Evolutionary conservation across 805 yeast species (phyloP).

Genomic region (Yamadazyma nakazawae): DNA sequence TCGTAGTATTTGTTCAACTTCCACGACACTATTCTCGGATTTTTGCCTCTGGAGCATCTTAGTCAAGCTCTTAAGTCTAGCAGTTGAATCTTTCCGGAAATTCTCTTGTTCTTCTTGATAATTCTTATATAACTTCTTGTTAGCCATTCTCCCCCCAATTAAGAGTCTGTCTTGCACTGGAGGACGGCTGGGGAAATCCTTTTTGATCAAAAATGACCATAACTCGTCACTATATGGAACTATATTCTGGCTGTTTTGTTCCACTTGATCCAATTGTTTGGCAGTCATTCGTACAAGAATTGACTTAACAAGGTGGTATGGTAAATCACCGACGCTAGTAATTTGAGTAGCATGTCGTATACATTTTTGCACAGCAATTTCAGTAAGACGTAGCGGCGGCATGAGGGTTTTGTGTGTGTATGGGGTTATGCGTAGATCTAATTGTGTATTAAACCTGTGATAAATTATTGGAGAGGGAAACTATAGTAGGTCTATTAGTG

Average conservation of each 20-base stretch:
- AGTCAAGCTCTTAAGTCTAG: conserved; percentile 42
- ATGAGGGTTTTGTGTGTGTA: too few species aligned
- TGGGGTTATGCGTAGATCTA: not conserved
- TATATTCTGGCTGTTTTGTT: conserved; percentile 41
- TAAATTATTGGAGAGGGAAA: too few species aligned
- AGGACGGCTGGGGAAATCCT: conserved; percentile 50
- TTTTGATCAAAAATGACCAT: conserved; percentile 43
- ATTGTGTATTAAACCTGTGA: too few species aligned
- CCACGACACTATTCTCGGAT: conserved; percentile 38
- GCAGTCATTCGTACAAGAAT: conserved; percentile 43
- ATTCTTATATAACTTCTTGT: conserved; percentile 35
- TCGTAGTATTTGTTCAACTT: conserved; percentile 24
- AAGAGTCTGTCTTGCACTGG: not conserved
- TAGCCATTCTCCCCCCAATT: conserved; percentile 22
- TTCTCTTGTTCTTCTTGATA: conserved; percentile 41
- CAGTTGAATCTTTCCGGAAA: conserved; percentile 44
- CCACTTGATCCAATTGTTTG: conserved; percentile 40
- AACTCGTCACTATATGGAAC: conserved; percentile 40
- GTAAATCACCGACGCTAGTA: conserved; percentile 26
- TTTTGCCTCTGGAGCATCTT: conserved; percentile 37
- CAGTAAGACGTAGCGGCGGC: conserved; percentile 4
- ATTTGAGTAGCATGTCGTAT: conserved; percentile 21
- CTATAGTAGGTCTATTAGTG: too few species aligned
- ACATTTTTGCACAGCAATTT: conserved; percentile 13
- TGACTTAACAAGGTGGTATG: conserved; percentile 48